Evolutionary conservation across 306 rosid genomes (phyloP), one percentile per base, ranked within the genome.

Genomic region (Medicago lupulina): DNA sequence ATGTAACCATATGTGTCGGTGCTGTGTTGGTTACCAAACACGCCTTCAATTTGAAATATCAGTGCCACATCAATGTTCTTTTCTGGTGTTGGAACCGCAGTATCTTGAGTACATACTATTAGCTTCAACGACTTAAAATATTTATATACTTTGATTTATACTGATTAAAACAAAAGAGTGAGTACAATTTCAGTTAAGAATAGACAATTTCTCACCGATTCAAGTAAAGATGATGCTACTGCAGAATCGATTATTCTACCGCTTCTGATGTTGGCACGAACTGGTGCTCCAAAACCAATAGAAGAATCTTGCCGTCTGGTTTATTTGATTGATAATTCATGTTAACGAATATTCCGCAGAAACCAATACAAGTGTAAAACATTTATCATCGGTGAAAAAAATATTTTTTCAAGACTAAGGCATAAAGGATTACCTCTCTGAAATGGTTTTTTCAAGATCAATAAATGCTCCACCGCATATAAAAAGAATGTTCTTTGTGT

Each of bases 271-370:
- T 88, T 94, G 58, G 98, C 95, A 82, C 97, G 97, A 46, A 94
- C 83, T 55, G 98, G 96, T 66, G 98, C 97, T 81, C 98, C 98
- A 49, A 92, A 94, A 61, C 98, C 98, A 79, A 94, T 94, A 4
- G 98, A 94, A 79, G 98, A 94, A 80, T 94, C 97, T 78, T 92
- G 97, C 21, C 98, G 93, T 83, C 98, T 94, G 93, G 63, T 80
- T 74, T 77, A 83, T 81, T 79, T 59, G 74, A 71, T 67, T 47
- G 41, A 80, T 13, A 82, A 39, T 54, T 57, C 0, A 64, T 31
- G 50, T 61, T 63, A 75, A 53, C 4, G 6, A 51, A 41, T 39
- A 47, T 3, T 50, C 73, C 53, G 7, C 7, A 55, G 54, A 55
- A 51, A 36, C 57, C 75, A 79, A 49, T 73, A 62, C 25, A 38